phyloP scores from a whole-genome alignment of 2,329 filamentous ascomycete species.

The Neurospora sp. region DNA sequence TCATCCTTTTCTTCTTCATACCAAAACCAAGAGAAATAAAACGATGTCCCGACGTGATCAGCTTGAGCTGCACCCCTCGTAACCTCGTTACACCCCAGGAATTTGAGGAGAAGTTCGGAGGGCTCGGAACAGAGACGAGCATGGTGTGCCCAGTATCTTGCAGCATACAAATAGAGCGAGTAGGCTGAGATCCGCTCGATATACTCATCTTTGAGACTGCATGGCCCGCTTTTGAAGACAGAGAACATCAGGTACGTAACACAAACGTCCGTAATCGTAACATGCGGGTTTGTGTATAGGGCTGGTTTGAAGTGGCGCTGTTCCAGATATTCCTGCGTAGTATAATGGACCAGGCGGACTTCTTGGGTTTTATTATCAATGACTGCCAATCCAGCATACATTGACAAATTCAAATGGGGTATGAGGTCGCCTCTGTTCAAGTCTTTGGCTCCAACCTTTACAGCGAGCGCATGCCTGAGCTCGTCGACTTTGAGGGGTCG shows the following conservation, averaged over 20 bases:
- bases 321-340: conserved; percentile 30
- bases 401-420: conserved; percentile 11
- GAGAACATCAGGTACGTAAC: conserved; percentile 21
- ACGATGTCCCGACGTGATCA: too few species aligned
- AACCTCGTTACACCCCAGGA: conserved; percentile 11
- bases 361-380: conserved; percentile 24
- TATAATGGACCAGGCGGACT: conserved; percentile 30
- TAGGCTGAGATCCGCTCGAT: conserved; percentile 15
- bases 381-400: conserved; percentile 28
- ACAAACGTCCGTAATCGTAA: conserved; percentile 13
- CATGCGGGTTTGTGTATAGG: conserved; percentile 4
- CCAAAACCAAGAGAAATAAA: too few species aligned
- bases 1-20: too few species aligned
- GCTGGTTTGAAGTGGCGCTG: not conserved
- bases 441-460: too few species aligned
- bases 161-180: conserved; percentile 23
- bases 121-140: conserved; percentile 10
- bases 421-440: too few species aligned
- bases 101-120: conserved; percentile 5
- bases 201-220: conserved; percentile 12
- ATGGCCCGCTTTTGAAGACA: conserved; percentile 15
- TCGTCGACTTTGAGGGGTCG: too few species aligned
- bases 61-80: conserved; percentile 11
- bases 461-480: too few species aligned
- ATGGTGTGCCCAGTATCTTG: conserved; percentile 25